Percentiles rank a stretch among this genome's conserved stretches.
Conservation (phyloP, 345 rosid species). For the Dipteronia sinensis region DNA sequence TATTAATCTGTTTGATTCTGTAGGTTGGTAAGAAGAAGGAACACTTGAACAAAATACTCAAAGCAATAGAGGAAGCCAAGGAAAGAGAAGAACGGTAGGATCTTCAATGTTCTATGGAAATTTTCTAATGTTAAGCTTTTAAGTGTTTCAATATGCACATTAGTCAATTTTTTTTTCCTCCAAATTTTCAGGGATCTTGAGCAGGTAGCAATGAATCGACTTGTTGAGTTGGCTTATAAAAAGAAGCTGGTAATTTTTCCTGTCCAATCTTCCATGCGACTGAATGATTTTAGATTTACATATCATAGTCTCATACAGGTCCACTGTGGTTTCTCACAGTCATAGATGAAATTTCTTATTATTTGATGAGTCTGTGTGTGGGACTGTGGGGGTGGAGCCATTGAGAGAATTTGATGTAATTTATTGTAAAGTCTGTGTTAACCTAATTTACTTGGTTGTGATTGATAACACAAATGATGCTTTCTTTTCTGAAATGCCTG, state of each 20-base stretch:
- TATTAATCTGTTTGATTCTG: constrained; percentile 16
- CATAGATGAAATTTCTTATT: not conserved
- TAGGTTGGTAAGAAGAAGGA: constrained; percentile 45
- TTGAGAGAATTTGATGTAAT: not conserved
- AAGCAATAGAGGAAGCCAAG: constrained; percentile 37
- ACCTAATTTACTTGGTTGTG: not conserved
- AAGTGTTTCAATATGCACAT: not conserved
- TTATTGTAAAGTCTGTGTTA: not conserved
- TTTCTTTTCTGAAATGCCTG: not conserved
- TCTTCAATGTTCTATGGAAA: not conserved
- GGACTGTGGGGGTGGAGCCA: not conserved
- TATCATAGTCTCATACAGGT: not conserved
- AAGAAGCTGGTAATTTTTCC: constrained; percentile 47
- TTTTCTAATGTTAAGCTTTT: constrained; percentile 7
- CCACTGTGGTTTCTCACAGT: not conserved
- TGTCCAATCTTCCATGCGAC: not conserved
- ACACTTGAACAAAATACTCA: constrained; percentile 30
- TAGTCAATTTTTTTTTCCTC: constrained; percentile 4
- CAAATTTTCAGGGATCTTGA: constrained; percentile 45
- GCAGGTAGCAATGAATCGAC: constrained; percentile 57
- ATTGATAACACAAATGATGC: not conserved
- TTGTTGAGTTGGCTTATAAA: constrained; percentile 57
- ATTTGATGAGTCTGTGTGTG: not conserved
- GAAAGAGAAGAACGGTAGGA: constrained; percentile 42
- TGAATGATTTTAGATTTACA: constrained; percentile 2